Conservation (phyloP, 2,329 filamentous ascomycete species). For the Cadophora gregata region DNA sequence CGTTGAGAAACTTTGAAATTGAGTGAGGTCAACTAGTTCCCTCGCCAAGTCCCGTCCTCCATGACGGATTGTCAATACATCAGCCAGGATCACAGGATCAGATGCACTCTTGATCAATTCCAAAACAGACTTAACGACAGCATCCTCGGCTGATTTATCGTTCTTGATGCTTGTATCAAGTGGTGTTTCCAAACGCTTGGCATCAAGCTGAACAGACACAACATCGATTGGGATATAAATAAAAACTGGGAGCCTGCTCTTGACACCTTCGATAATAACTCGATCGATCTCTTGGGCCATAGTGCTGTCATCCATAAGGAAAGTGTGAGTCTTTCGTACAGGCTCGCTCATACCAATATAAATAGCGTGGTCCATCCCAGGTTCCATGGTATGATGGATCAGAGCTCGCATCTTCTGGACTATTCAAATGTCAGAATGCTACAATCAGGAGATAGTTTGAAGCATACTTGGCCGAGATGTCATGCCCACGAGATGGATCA, state of each 20-base stretch:
- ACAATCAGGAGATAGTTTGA: background rate
- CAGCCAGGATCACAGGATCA: slow-evolving; percentile 57
- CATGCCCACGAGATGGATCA: slow-evolving; percentile 63
- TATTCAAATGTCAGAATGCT: slow-evolving; percentile 6
- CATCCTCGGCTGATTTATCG: slow-evolving; percentile 36
- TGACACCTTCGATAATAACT: slow-evolving; percentile 55
- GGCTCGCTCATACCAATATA: slow-evolving; percentile 55
- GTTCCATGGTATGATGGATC: slow-evolving; percentile 62
- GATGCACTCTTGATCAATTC: slow-evolving; percentile 52
- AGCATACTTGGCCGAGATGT: slow-evolving; percentile 32
- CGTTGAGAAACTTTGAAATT: slow-evolving; percentile 55
- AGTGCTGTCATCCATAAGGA: slow-evolving; percentile 64
- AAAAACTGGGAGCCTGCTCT: slow-evolving; percentile 61
- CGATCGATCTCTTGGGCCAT: slow-evolving; percentile 59
- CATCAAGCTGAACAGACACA: slow-evolving; percentile 48
- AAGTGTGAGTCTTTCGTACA: slow-evolving; percentile 42
- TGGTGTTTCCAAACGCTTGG: slow-evolving; percentile 42
- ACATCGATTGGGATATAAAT: slow-evolving; percentile 61
- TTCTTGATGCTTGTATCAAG: slow-evolving; percentile 37
- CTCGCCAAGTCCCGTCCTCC: slow-evolving; percentile 39
- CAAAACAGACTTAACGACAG: slow-evolving; percentile 46
- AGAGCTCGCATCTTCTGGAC: slow-evolving; percentile 51
- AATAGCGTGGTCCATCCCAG: slow-evolving; percentile 61
- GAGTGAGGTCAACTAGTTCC: slow-evolving; percentile 50
- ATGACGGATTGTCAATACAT: slow-evolving; percentile 51